Evolutionary conservation across 768 basidiomycete species (phyloP).

Genomic region (Pleurotus pulmonarius): DNA sequence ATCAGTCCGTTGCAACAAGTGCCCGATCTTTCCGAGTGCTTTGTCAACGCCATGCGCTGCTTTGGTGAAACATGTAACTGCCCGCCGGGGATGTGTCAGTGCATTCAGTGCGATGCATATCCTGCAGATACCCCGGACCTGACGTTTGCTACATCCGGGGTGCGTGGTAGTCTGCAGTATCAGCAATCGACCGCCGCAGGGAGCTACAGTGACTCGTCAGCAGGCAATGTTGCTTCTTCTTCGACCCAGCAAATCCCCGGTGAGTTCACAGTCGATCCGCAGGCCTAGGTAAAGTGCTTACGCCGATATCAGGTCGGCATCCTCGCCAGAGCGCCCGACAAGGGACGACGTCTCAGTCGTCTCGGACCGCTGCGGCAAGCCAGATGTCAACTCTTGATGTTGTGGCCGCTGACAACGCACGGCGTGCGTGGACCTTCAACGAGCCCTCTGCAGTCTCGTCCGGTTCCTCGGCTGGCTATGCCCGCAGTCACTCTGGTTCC

Average conservation of each 20-base stretch:
- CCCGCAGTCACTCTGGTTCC: background rate
- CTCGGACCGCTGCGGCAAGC: background rate
- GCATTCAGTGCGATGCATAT: background rate
- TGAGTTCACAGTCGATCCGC: background rate
- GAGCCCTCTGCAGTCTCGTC: background rate
- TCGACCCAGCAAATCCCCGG: background rate
- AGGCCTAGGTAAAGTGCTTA: no score
- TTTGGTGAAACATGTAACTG: slow-evolving; percentile 6
- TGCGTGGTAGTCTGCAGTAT: slow-evolving; percentile 1
- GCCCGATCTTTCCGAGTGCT: slow-evolving; percentile 2
- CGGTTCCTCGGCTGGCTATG: background rate
- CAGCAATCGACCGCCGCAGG: background rate
- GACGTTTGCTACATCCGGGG: slow-evolving; percentile 2
- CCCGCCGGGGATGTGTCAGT: slow-evolving; percentile 6
- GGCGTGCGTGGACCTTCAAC: background rate
- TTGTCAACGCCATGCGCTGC: slow-evolving; percentile 6
- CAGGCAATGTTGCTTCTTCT: background rate
- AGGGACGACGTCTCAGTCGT: background rate
- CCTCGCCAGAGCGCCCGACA: background rate
- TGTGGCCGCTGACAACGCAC: background rate
- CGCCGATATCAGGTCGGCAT: background rate
- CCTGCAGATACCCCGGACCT: background rate
- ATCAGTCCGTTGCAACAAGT: slow-evolving; percentile 1
- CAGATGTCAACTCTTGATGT: background rate
- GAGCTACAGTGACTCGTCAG: background rate